Evolutionary conservation across 2,329 filamentous ascomycete species (phyloP), one percentile per base, ranked within the genome.

Genomic region (Trichophyton mentagrophytes): DNA sequence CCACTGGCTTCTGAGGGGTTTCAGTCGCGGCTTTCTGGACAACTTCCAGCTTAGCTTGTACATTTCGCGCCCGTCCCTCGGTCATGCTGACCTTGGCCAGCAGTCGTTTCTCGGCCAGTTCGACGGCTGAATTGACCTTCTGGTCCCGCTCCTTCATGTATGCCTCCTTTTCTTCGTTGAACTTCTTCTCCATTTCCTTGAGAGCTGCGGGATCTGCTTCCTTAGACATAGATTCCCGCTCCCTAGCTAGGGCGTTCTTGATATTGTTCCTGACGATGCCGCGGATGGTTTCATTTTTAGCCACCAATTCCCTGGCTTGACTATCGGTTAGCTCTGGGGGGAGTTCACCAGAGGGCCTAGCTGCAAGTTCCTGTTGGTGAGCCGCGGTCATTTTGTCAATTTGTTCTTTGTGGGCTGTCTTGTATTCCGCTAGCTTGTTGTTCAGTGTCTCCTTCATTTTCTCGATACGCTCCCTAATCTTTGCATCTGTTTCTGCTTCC

Each of bases 11-110:
- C 67, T 92, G 80, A 0, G 92, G 92, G 0, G 91, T 96, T 56
- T 95, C 87, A n/a, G 80, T 81, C 0, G 87, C 90, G 11, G 92
- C 91, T 55, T 84, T 88, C 68, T 90, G 82, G 2, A 97, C 88
- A 1, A 93, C 83, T 1, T 82, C 81, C 36, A 95, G 76, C 76
- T 93, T 95, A 3, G 86, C 88, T 58, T 80, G 79, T 0, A 85
- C 83, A 7, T 77, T 75, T 64, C 81, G 83, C 55, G 80, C 75
- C 69, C 86, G 84, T 66, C 86, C 88, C 66, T 92, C 86, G 4
- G 85, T 78, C 84, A 95, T 88, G 70, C 90, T 92, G 64, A 92
- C 79, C 65, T 87, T 88, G 57, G 89, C 77, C 1, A 83, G 83
- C 60, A 82, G 83, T 71, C 89, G 89, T 76, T 91, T 91, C 40